Percentiles rank a stretch among this genome's conserved stretches.
phyloP scores from a whole-genome alignment of 2,329 filamentous ascomycete species.

The Penicillium verrucosum region DNA sequence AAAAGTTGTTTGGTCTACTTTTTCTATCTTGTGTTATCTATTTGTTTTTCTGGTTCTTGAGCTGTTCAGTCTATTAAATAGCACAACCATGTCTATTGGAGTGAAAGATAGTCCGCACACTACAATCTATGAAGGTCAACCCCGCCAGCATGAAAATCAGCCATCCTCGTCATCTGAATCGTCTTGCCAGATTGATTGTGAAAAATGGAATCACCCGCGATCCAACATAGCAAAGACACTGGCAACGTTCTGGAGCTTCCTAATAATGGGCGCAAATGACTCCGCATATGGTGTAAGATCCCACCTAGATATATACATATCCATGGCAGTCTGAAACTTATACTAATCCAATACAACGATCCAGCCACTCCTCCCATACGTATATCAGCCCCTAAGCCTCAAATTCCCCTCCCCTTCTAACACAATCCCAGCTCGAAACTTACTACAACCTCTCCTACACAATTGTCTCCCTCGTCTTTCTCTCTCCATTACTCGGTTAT shows the following conservation, averaged over 20 bases:
- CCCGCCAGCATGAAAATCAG: neutral
- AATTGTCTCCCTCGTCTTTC: conserved; percentile 46
- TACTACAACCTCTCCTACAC: conserved; percentile 46
- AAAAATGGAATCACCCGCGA: conserved; percentile 16
- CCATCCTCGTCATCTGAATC: neutral
- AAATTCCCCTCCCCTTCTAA: conserved; percentile 26
- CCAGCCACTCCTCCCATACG: conserved; percentile 5
- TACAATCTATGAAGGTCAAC: neutral
- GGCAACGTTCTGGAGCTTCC: conserved; percentile 55
- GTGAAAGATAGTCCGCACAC: neutral
- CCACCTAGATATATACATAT: too few relatives aligned
- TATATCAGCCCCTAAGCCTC: neutral
- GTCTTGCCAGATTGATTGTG: neutral
- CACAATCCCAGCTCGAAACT: conserved; percentile 38
- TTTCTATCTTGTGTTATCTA: too few relatives aligned
- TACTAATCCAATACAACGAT: neutral
- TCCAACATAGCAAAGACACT: conserved; percentile 47
- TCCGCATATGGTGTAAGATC: conserved; percentile 49
- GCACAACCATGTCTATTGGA: neutral
- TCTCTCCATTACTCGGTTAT: conserved; percentile 50
- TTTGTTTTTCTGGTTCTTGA: neutral
- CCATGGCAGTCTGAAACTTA: neutral
- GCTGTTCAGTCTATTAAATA: neutral
- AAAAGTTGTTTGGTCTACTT: neutral
- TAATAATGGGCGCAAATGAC: conserved; percentile 56